Evolutionary conservation across 192 early-diverging fungal genomes (phyloP).

Genomic region (Dissophora globulifera): DNA sequence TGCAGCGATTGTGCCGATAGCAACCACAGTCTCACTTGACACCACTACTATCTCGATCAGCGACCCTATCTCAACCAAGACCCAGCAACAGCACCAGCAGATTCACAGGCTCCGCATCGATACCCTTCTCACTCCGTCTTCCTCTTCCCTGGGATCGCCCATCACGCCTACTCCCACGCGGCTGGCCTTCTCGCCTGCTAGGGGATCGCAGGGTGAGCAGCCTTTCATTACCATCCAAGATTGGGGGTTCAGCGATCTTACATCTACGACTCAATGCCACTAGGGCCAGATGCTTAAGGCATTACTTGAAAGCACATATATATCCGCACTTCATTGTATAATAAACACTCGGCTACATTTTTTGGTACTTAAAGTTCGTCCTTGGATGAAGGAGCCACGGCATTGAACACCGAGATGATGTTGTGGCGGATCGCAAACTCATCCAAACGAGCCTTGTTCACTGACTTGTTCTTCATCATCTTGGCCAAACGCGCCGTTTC

Average conservation of each 20-base stretch:
- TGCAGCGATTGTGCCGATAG: no score
- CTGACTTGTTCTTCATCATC: constrained; percentile 74
- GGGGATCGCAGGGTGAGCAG: constrained; percentile 40
- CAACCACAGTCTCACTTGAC: no score
- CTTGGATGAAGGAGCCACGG: constrained; percentile 5
- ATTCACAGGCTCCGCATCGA: constrained; percentile 35
- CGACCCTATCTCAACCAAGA: constrained; percentile 2
- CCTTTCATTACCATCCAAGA: constrained; percentile 53
- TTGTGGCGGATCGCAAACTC: constrained; percentile 89
- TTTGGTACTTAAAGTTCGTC: constrained; percentile 49
- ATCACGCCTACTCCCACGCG: constrained; percentile 39
- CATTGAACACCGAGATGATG: constrained; percentile 66
- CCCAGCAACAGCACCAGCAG: constrained; percentile 1
- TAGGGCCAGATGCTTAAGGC: not conserved
- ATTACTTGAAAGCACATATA: no score
- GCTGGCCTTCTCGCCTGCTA: constrained; percentile 44
- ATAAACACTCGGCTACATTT: not conserved
- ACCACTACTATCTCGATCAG: no score
- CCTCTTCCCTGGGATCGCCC: constrained; percentile 10
- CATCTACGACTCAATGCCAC: not conserved
- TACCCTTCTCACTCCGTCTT: constrained; percentile 16
- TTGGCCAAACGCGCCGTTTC: constrained; percentile 87
- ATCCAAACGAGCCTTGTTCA: constrained; percentile 80
- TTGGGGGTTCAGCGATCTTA: constrained; percentile 27
- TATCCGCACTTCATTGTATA: not conserved